Conservation (phyloP, 352 stramenopile species). For the Phytophthora europaea region DNA sequence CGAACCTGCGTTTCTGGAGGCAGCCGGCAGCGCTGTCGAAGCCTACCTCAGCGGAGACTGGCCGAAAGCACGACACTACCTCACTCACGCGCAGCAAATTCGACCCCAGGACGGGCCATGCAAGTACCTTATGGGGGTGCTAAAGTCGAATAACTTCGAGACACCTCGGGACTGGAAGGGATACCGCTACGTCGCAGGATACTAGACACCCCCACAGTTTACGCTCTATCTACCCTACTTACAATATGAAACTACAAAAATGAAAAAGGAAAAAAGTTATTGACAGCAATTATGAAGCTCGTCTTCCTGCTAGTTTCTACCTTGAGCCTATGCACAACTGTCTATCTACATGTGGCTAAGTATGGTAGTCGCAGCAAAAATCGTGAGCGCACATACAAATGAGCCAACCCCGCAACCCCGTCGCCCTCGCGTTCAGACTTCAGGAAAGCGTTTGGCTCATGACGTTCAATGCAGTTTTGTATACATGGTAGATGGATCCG, state of each 20-base stretch:
- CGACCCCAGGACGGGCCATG: conserved; percentile 91
- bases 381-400: conserved; percentile 23
- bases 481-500: conserved; percentile 18
- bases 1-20: conserved; percentile 85
- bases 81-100: conserved; percentile 78
- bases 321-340: conserved; percentile 9
- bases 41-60: conserved; percentile 82
- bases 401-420: conserved; percentile 5
- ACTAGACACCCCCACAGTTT: conserved; percentile 35
- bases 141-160: conserved; percentile 86
- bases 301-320: conserved; percentile 19
- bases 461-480: conserved; percentile 21
- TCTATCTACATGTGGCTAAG: conserved; percentile 23
- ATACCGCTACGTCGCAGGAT: conserved; percentile 90
- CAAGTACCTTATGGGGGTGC: conserved; percentile 92
- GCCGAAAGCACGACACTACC: conserved; percentile 78
- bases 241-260: background rate
- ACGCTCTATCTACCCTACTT: no score
- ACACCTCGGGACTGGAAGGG: conserved; percentile 94
- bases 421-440: conserved; percentile 15
- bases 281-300: conserved; percentile 11
- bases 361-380: conserved; percentile 19
- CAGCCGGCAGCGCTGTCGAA: conserved; percentile 70
- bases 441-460: conserved; percentile 6
- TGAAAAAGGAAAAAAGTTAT: background rate